Conservation (phyloP, 106 monocot species). For the Phalaenopsis equestris region DNA sequence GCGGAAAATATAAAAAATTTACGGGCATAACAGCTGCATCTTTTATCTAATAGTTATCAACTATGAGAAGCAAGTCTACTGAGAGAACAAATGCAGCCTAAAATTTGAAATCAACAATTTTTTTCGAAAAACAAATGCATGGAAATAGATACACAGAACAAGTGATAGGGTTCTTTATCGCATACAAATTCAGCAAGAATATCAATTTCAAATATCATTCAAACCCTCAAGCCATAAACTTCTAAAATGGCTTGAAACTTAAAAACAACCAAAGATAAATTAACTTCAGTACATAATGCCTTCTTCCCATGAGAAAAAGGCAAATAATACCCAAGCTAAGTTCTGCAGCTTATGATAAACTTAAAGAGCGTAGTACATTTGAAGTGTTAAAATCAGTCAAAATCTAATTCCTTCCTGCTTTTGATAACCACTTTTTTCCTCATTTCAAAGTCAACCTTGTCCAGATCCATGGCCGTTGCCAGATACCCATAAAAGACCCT, state of each 20-base stretch:
- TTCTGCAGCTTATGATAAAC: background rate
- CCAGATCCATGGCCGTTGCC: constrained; percentile 68
- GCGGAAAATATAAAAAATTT: background rate
- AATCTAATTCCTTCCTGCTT: constrained; percentile 56
- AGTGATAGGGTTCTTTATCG: background rate
- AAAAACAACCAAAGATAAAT: constrained; percentile 1
- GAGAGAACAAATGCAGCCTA: no score
- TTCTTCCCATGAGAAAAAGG: background rate
- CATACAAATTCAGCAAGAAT: background rate
- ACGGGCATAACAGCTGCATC: background rate
- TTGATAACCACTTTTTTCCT: constrained; percentile 59
- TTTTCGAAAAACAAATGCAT: background rate
- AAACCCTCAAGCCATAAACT: background rate
- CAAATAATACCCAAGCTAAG: background rate
- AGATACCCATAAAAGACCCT: constrained; percentile 81
- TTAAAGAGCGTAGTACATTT: background rate
- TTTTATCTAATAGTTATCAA: background rate
- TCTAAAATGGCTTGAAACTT: background rate
- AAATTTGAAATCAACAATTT: background rate
- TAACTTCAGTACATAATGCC: background rate
- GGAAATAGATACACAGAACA: background rate
- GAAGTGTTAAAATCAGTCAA: constrained; percentile 10
- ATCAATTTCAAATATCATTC: background rate
- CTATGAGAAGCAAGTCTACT: background rate
- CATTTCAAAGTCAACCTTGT: constrained; percentile 57